phyloP scores from a whole-genome alignment of 208 protist species.

The Crithidia expoeki region DNA sequence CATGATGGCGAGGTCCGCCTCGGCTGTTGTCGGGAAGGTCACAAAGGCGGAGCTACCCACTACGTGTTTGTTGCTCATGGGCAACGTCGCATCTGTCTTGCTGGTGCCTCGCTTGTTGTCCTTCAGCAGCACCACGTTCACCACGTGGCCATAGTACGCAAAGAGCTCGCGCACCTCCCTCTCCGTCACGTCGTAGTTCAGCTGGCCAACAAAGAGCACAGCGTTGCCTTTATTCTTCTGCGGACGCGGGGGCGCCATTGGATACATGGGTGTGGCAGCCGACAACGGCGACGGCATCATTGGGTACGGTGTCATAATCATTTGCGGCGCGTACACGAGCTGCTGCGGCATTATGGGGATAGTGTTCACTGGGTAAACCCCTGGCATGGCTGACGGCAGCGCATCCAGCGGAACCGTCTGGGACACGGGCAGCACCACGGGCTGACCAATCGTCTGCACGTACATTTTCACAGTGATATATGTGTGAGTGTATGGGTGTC shows the following conservation, averaged over 20 bases:
- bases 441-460: slow-evolving; percentile 10
- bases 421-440: too few species aligned
- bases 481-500: slow-evolving; percentile 9
- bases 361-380: slow-evolving; percentile 4
- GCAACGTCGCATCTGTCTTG: neutral
- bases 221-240: slow-evolving; percentile 38
- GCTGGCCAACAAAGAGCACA: slow-evolving; percentile 71
- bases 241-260: slow-evolving; percentile 13
- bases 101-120: slow-evolving; percentile 27
- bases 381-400: slow-evolving; percentile 13
- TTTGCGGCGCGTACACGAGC: slow-evolving; percentile 26
- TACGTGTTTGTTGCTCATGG: neutral
- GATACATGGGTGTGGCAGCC: slow-evolving; percentile 17
- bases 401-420: too few species aligned
- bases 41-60: slow-evolving; percentile 70
- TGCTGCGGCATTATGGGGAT: slow-evolving; percentile 26
- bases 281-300: slow-evolving; percentile 3
- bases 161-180: slow-evolving; percentile 62
- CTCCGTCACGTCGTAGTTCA: slow-evolving; percentile 74
- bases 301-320: slow-evolving; percentile 16
- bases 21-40: slow-evolving; percentile 56
- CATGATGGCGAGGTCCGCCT: slow-evolving; percentile 75
- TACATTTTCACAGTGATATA: slow-evolving; percentile 13
- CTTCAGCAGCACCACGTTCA: slow-evolving; percentile 70
- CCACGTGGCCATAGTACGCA: slow-evolving; percentile 67